Evolutionary conservation across 495 filamentous ascomycete genomes (phyloP).

Genomic region (Rostrohypoxylon terebratum): DNA sequence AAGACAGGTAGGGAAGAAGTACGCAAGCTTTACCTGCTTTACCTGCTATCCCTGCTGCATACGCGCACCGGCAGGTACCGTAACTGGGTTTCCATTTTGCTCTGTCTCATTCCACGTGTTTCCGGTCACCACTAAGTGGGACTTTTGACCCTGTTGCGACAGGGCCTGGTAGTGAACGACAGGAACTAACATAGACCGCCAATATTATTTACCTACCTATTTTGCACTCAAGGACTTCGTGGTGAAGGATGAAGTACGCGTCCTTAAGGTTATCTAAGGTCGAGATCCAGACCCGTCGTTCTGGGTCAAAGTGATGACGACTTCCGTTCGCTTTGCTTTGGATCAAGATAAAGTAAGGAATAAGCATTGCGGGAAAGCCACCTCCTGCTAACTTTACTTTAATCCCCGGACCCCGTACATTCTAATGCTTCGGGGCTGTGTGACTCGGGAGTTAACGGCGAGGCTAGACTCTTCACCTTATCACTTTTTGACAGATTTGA

Average conservation of each 20-base stretch:
- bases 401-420: not conserved
- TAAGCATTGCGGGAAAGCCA: constrained; percentile 14
- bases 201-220: not conserved
- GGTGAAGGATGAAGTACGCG: not conserved
- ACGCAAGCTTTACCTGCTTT: constrained; percentile 30
- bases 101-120: constrained; percentile 39
- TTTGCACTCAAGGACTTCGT: not conserved
- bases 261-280: constrained; percentile 32
- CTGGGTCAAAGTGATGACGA: constrained; percentile 5
- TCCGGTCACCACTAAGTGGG: constrained; percentile 46
- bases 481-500: constrained; percentile 26
- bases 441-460: constrained; percentile 7
- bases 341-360: constrained; percentile 11
- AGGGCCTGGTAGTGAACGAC: constrained; percentile 33
- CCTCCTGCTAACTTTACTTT: not conserved
- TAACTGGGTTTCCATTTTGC: constrained; percentile 17
- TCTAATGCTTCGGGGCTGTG: constrained; percentile 11
- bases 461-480: constrained; percentile 12
- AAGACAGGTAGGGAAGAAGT: constrained; percentile 10
- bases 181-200: not conserved
- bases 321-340: not conserved
- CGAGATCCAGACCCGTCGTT: not conserved
- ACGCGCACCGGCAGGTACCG: constrained; percentile 36
- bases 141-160: constrained; percentile 35
- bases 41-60: constrained; percentile 29